These are phyloP conservation scores for Metschnikowia rubicola DNA, from an alignment of 805 yeast genomes.

Conservation along the genomic window DNA sequence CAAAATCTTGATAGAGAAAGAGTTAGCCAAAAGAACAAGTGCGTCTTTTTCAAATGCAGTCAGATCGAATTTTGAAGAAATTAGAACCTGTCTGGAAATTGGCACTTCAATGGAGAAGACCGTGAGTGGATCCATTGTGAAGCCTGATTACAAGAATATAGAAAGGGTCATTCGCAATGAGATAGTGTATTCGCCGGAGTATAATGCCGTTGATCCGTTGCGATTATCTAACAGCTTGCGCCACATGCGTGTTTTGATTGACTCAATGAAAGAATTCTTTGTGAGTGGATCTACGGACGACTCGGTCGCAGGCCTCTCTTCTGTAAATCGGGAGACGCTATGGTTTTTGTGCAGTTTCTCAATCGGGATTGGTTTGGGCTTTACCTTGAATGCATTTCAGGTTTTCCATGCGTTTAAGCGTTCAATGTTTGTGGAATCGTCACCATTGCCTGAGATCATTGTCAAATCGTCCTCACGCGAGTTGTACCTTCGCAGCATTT, in stretches of 20 bases:
- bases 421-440: not conserved
- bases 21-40: conserved; percentile 8
- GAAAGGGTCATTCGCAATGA: conserved; percentile 9
- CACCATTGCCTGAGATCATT: not conserved
- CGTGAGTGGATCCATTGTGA: not conserved
- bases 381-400: conserved; percentile 19
- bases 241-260: conserved; percentile 18
- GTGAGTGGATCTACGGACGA: not conserved
- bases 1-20: conserved; percentile 27
- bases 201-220: conserved; percentile 28
- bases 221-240: conserved; percentile 26
- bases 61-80: too few relatives aligned
- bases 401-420: conserved; percentile 6
- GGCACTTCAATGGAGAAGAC: not conserved
- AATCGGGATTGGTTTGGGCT: conserved; percentile 37
- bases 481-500: not conserved
- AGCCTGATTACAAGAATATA: conserved; percentile 6
- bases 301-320: conserved; percentile 2
- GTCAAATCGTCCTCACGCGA: not conserved
- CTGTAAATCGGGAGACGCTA: conserved; percentile 4
- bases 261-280: conserved; percentile 7
- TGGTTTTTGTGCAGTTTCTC: conserved; percentile 32
- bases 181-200: conserved; percentile 16
- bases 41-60: not conserved
- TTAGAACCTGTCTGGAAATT: too few relatives aligned